Percentiles rank a stretch among this genome's conserved stretches.
Evolutionary conservation across 495 filamentous ascomycete genomes (phyloP).

Genomic region (Daldinia caldariorum): DNA sequence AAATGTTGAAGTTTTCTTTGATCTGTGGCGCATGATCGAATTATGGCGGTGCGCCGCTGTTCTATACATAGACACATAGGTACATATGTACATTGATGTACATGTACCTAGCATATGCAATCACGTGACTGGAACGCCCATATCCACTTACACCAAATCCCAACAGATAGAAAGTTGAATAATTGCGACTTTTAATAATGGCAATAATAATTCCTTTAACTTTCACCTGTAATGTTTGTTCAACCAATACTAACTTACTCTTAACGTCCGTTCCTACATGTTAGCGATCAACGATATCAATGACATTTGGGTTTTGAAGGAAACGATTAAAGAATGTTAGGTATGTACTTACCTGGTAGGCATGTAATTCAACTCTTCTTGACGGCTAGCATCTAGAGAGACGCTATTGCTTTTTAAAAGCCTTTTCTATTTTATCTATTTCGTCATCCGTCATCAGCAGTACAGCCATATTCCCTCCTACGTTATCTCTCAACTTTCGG

Average conservation of each 20-base stretch:
- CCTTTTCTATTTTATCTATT: neutral
- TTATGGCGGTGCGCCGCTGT: neutral
- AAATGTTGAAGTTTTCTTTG: conserved; percentile 7
- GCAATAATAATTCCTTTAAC: neutral
- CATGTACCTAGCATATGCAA: too few relatives aligned
- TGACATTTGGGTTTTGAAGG: neutral
- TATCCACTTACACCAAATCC: neutral
- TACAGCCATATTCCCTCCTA: conserved; percentile 6
- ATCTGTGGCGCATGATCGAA: conserved; percentile 14
- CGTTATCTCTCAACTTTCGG: conserved; percentile 31
- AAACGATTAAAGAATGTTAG: neutral
- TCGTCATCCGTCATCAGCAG: neutral
- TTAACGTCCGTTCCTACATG: neutral
- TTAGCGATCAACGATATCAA: too few relatives aligned
- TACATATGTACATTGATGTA: too few relatives aligned
- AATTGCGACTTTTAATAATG: neutral
- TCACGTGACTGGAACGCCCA: neutral
- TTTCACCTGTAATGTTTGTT: neutral
- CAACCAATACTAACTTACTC: neutral
- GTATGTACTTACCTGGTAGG: too few relatives aligned
- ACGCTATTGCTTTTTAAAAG: neutral
- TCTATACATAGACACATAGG: neutral
- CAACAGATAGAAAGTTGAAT: neutral
- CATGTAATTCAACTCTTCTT: neutral
- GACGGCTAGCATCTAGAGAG: neutral